Base-by-base conservation (phyloP, 2,329 filamentous ascomycete genomes). In the Lithohypha guttulata region DNA sequence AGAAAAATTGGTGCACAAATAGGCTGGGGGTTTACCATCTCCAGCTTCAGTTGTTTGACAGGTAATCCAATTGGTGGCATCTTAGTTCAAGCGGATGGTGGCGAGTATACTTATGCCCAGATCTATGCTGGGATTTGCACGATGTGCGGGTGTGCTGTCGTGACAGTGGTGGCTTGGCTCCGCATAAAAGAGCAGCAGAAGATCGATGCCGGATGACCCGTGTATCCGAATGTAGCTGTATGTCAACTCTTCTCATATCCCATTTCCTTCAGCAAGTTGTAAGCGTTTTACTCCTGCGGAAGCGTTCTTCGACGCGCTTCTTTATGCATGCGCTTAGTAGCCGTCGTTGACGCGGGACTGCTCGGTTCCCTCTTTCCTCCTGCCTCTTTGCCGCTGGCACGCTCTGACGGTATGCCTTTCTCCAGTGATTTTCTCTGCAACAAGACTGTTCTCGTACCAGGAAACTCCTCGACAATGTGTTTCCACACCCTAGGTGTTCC, bases 1-100 rank as follows among this genome's bases (percentile, higher is more conserved):
- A 66, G 73, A 13, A 69, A 83, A 55, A 77, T 86, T 22, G 83
- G 82, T 10, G 71, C 78, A 2, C 66, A 81, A 5, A 76, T 70
- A 2, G 82, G 82, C 1, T 69, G 71, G 0, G 65, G 75, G 18
- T 81, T 81, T 54, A 69, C 73, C n/a, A 55, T 77, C 37, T 66
- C 77, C 39, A 69, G 75, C 1, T 59, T 85, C 20, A 79, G 75
- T 2, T 77, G 75, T 2, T 60, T 87, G 33, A 74, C 75, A 0
- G 77, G 79, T 1, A 75, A 68, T 30, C 81, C 81, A 0, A 79
- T 84, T 47, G 79, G 69, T 2, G 79, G 79, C 4, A 75, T 74
- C 8, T 64, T 81, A 18, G 62, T 80, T 3, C 52, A 54, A 8
- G 58, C 59, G 4, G 65, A 41, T 14, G 29, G 67, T 23, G 77